Evolutionary conservation across 805 yeast species (phyloP).

Genomic region (Wickerhamiella bombiphila): DNA sequence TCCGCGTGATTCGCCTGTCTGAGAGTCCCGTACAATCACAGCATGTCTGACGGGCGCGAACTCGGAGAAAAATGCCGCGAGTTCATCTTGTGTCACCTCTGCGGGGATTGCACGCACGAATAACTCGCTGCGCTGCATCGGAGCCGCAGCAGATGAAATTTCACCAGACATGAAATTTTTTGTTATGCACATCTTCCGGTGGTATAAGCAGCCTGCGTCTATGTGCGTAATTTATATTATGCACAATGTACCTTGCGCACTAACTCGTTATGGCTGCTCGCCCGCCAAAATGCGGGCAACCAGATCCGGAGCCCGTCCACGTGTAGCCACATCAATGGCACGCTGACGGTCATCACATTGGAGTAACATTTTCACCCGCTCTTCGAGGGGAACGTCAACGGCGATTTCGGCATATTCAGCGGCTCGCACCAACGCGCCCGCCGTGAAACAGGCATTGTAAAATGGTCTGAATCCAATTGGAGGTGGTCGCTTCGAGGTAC

Average conservation of each 20-base stretch:
- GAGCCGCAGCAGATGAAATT: too few relatives aligned
- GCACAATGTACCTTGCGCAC: too few relatives aligned
- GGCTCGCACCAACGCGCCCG: conserved; percentile 47
- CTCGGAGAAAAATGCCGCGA: conserved; percentile 75
- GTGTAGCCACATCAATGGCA: conserved; percentile 1
- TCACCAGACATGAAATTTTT: background rate
- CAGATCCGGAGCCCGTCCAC: conserved; percentile 19
- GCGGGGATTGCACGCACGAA: conserved; percentile 79
- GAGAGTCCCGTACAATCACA: conserved; percentile 66
- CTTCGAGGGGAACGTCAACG: conserved; percentile 29
- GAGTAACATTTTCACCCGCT: conserved; percentile 33
- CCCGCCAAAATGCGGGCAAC: conserved; percentile 20
- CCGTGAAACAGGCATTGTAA: conserved; percentile 36
- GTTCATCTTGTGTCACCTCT: conserved; percentile 65
- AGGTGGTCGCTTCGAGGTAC: conserved; percentile 32
- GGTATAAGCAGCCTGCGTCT: too few relatives aligned
- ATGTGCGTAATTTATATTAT: background rate
- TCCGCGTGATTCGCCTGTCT: conserved; percentile 64
- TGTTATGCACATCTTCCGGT: background rate
- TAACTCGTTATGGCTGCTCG: too few relatives aligned
- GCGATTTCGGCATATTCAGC: conserved; percentile 44
- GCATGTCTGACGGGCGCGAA: conserved; percentile 94
- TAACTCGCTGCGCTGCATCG: conserved; percentile 27
- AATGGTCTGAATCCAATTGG: conserved; percentile 63
- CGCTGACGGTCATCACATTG: background rate